Base-by-base conservation (phyloP, 2,329 filamentous ascomycete genomes). In the Colletotrichum filicis region DNA sequence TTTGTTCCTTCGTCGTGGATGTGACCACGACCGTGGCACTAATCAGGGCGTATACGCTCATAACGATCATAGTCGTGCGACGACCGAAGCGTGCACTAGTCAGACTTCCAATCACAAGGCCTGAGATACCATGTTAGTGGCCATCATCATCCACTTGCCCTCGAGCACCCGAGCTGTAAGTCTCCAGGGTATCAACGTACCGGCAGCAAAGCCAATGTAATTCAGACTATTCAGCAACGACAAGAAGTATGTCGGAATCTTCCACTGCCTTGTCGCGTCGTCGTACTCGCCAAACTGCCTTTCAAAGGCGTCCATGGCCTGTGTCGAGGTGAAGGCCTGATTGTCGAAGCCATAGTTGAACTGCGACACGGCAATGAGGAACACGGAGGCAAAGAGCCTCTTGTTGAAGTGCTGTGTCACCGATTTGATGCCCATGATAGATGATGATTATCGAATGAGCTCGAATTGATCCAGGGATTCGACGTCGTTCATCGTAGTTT, bases 301-400 rank as follows among this genome's bases (percentile, higher is more conserved):
- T 7, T 76, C 76, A 69, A 83, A 85, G 24, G 80, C 74, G 22
- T 78, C 76, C 83, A 84, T 84, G 24, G 83, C 79, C 73, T 85
- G 82, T 0, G 79, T 82, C 2, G 80, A 81, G 9, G 79, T 76
- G 75, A 83, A 82, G n/a, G 66, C 61, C 24, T 68, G 69, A 56
- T 82, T 80, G 72, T 84, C 83, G 56, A 84, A 82, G 65, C 82
- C 82, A 79, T 83, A 85, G 75, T 84, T 84, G 74, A 84, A 78
- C 22, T 78, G 77, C 1, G 81, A 83, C 1, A 84, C 52, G 46
- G 80, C 79, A 57, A 83, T 78, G 32, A 84, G 66, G 16, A 66
- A 24, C 5, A 75, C 74, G 3, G 77, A 71, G 49, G 74, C 72
- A 24, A 74, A 46, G 49, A 79, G 74, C 32, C 68, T 30, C 55